phyloP scores from a whole-genome alignment of 441 rosid species.

The Erysimum pusillum region DNA sequence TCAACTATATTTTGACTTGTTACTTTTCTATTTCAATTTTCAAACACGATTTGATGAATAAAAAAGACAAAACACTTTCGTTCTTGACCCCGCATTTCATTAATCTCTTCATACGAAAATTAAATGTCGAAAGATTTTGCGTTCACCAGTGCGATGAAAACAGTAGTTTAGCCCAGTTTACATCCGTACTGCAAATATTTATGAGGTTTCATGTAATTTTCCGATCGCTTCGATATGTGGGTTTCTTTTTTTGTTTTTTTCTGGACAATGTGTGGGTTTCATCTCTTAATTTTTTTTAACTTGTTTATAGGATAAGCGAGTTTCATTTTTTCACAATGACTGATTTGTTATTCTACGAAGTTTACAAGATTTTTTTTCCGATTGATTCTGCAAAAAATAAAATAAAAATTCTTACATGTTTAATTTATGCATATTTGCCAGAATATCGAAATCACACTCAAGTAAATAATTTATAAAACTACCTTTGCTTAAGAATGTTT shows the following conservation, averaged over 20 bases:
- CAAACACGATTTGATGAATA: conserved; percentile 39
- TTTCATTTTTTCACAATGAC: neutral
- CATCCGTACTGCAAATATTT: neutral
- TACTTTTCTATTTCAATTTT: conserved; percentile 16
- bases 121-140: conserved; percentile 15
- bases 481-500: neutral
- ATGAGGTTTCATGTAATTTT: conserved; percentile 8
- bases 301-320: too few relatives aligned
- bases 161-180: neutral
- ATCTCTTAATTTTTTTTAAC: too few relatives aligned
- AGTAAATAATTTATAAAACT: neutral
- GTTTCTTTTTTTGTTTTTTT: neutral
- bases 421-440: neutral
- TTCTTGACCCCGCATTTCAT: conserved; percentile 35
- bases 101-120: conserved; percentile 22
- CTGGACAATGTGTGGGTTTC: too few relatives aligned
- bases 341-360: neutral
- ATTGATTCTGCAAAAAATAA: neutral
- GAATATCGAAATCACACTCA: neutral
- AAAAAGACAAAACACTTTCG: conserved; percentile 1
- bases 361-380: neutral
- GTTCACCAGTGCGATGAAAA: neutral
- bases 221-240: neutral
- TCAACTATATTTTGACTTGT: conserved; percentile 43
- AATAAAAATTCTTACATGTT: too few relatives aligned